Evolutionary conservation across 2,329 filamentous ascomycete genomes (phyloP).

Genomic region (Aspergillus tubingensis): DNA sequence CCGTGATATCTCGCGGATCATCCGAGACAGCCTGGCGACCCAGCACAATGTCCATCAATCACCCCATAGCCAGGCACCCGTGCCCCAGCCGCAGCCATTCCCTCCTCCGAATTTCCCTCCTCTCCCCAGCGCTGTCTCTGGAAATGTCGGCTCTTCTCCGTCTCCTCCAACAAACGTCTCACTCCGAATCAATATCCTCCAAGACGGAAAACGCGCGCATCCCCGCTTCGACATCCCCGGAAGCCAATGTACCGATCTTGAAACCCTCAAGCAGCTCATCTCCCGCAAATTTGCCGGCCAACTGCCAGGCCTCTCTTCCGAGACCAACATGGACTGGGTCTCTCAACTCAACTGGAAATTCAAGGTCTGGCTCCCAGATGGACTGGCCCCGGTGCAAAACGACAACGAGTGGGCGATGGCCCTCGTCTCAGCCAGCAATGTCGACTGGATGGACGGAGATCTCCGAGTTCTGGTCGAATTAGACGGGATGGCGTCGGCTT

Average conservation of each 20-base stretch:
- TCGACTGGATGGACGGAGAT: conserved; percentile 52
- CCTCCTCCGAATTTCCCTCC: conserved; percentile 22
- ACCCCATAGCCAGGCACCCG: conserved; percentile 12
- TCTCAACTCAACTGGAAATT: conserved; percentile 33
- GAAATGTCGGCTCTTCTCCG: conserved; percentile 9
- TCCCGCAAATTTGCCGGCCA: conserved; percentile 35
- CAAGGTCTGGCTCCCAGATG: conserved; percentile 46
- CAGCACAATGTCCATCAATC: conserved; percentile 23
- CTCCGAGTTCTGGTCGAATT: conserved; percentile 46
- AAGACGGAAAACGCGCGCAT: conserved; percentile 42
- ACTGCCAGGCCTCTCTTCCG: conserved; percentile 29
- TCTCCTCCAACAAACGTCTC: conserved; percentile 27
- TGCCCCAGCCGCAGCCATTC: conserved; percentile 21
- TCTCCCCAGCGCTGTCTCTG: conserved; percentile 10
- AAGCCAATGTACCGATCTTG: conserved; percentile 37
- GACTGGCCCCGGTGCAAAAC: conserved; percentile 39
- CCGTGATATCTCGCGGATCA: conserved; percentile 45
- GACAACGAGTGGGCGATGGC: conserved; percentile 50
- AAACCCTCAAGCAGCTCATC: conserved; percentile 34
- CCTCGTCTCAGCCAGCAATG: conserved; percentile 43
- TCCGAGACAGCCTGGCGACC: conserved; percentile 38
- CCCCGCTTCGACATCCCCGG: conserved; percentile 41
- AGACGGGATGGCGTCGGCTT: conserved; percentile 15
- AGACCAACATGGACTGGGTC: conserved; percentile 22
- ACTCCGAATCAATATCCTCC: conserved; percentile 42